These are phyloP conservation scores for Limnomonas spitsbergensis DNA, from an alignment of 139 green algal genomes.

Conservation along the genomic window DNA sequence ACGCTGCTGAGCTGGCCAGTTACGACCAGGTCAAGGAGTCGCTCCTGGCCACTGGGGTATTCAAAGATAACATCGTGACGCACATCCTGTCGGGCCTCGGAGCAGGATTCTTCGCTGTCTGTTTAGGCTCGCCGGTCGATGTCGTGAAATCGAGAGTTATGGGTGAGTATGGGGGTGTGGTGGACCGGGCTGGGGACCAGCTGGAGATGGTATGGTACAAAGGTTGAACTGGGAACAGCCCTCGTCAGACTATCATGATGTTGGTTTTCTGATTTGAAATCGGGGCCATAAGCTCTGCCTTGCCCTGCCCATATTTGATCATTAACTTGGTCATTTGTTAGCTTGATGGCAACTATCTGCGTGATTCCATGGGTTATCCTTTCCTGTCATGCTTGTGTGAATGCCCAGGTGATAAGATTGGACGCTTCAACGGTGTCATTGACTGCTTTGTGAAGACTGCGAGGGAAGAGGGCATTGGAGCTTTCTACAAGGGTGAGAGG, in stretches of 20 bases:
- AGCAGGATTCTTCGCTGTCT: conserved; percentile 61
- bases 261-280: too few species aligned
- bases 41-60: conserved; percentile 53
- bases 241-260: too few species aligned
- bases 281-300: too few species aligned
- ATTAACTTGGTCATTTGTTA: too few species aligned
- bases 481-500: conserved; percentile 91
- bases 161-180: too few species aligned
- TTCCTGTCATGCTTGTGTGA: too few species aligned
- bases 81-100: conserved; percentile 62
- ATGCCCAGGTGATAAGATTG: conserved; percentile 62
- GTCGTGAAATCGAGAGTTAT: conserved; percentile 96
- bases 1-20: conserved; percentile 91
- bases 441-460: conserved; percentile 94
- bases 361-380: too few species aligned
- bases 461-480: conserved; percentile 71
- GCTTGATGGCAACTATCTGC: too few species aligned
- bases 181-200: too few species aligned
- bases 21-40: conserved; percentile 93
- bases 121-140: conserved; percentile 92
- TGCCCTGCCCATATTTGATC: too few species aligned
- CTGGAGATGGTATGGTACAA: too few species aligned
- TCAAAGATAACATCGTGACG: conserved; percentile 72
- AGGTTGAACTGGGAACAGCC: too few species aligned
- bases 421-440: conserved; percentile 77